Base-by-base conservation (phyloP, 257 asterid species). In the Misopates orontium region DNA sequence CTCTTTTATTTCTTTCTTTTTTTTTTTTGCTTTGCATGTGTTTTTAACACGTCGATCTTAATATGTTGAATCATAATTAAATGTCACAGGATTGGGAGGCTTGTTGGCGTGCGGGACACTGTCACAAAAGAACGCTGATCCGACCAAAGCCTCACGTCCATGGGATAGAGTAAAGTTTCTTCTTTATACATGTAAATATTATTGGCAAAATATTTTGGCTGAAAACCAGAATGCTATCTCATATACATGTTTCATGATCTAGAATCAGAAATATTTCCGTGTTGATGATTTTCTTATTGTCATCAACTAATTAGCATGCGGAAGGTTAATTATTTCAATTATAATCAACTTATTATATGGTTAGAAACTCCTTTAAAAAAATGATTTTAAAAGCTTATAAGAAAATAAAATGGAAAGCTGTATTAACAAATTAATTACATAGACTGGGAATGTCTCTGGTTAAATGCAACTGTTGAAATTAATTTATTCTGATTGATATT, bases 1-100 rank as follows among this genome's bases (percentile, higher is more conserved):
- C 58, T 57, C n/a, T n/a, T n/a, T n/a, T n/a, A n/a, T n/a, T n/a
- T n/a, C n/a, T n/a, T n/a, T n/a, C n/a, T n/a, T n/a, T n/a, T n/a
- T n/a, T n/a, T 60, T 41, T 69, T 54, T 41, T 60, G 63, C 54
- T 24, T 48, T 59, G 49, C 69, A 10, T 14, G 60, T 77, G 73
- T 64, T 39, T 28, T 28, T 50, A 60, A 36, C 19, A 42, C 18
- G 53, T 44, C 22, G 24, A 7, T 41, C 63, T 67, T 70, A 17
- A 45, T 32, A 67, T 60, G 66, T 61, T 57, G 45, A 25, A 51
- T 74, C 68, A 45, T 62, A 36, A 56, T 72, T 76, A n/a, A n/a
- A n/a, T n/a, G n/a, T 48, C 81, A 80, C 84, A 89, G 98, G 97
- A 63, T 73, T 92, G 87, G 98, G 97, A 73, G 97, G 97, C 67